These are phyloP conservation scores for Leishmania arabica DNA, from an alignment of 208 protist genomes.

Conservation along the genomic window DNA sequence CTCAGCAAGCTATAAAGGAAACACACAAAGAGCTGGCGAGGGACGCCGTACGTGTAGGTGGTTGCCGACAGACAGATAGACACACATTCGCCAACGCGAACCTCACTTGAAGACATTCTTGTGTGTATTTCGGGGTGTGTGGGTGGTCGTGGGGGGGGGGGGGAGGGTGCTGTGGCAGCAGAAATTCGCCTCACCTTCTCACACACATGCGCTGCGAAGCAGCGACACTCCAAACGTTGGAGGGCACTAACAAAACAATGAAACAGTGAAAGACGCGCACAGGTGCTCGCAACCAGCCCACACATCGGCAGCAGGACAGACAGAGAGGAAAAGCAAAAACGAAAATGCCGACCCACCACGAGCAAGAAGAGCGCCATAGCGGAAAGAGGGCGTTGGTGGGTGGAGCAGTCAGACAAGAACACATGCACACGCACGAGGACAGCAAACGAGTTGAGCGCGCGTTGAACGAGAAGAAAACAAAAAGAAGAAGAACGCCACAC, in stretches of 20 bases:
- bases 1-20: not conserved
- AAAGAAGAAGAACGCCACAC: not conserved
- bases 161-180: no score
- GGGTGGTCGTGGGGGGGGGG: no score
- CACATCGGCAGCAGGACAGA: not conserved
- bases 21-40: not conserved
- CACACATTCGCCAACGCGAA: not conserved
- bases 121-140: no score
- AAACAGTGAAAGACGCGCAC: not conserved
- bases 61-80: not conserved
- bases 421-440: not conserved
- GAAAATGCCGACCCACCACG: not conserved
- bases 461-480: not conserved
- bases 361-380: not conserved
- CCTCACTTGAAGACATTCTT: no score
- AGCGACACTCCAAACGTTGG: not conserved
- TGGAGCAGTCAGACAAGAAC: no score
- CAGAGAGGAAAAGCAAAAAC: not conserved
- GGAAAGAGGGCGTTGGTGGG: no score
- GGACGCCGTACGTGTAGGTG: not conserved
- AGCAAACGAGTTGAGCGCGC: not conserved
- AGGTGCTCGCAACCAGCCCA: not conserved
- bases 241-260: not conserved
- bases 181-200: no score
- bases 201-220: not conserved